These are phyloP conservation scores for Hippophae gyantsensis DNA, from an alignment of 306 rosid genomes.

Conservation along the genomic window DNA sequence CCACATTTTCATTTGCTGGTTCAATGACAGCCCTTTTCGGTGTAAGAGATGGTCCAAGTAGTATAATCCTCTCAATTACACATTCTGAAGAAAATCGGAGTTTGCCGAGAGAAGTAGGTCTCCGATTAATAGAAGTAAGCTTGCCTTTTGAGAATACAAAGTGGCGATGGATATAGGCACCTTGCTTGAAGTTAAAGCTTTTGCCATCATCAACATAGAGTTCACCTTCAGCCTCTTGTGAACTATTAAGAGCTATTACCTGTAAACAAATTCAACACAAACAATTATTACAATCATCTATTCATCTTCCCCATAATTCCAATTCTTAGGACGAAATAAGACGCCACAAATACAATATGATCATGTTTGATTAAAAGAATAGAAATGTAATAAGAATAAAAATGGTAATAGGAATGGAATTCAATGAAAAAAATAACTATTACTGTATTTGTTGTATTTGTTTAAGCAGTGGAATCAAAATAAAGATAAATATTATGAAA, in stretches of 20 bases:
- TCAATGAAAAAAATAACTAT: too few relatives aligned
- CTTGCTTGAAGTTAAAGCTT: constrained; percentile 63
- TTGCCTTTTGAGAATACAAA: constrained; percentile 59
- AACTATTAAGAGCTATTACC: constrained; percentile 89
- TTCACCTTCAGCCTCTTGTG: constrained; percentile 90
- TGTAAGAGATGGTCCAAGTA: constrained; percentile 52
- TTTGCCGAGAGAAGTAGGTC: constrained; percentile 29
- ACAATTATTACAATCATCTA: too few relatives aligned
- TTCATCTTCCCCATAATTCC: too few relatives aligned
- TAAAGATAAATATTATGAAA: too few relatives aligned
- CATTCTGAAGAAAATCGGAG: constrained; percentile 31
- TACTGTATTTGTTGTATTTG: too few relatives aligned
- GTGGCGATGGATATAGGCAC: constrained; percentile 80
- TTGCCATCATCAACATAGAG: constrained; percentile 79
- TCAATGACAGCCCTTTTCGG: constrained; percentile 57
- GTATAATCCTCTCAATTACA: constrained; percentile 69
- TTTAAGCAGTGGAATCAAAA: too few relatives aligned
- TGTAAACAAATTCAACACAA: constrained; percentile 15
- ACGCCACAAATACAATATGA: too few relatives aligned
- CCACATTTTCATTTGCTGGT: constrained; percentile 47
- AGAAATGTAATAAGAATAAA: too few relatives aligned
- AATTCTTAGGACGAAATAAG: too few relatives aligned
- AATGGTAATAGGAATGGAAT: too few relatives aligned
- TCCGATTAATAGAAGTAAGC: constrained; percentile 51
- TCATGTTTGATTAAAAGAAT: too few relatives aligned